Base-by-base conservation (phyloP, 495 filamentous ascomycete genomes). In the Daldinia loculata region DNA sequence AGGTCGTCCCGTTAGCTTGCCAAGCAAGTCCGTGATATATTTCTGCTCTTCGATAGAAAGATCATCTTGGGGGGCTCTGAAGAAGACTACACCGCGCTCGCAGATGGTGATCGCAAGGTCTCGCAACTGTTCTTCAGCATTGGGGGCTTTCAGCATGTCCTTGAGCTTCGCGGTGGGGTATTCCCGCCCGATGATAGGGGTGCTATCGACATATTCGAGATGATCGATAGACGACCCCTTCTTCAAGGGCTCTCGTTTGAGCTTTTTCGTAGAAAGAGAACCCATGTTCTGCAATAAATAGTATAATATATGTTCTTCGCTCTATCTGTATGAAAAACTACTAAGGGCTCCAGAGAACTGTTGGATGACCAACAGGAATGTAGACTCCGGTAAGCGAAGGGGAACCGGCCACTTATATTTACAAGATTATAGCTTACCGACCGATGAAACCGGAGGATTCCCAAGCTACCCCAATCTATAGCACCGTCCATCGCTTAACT, bases 181-280 rank as follows among this genome's bases (percentile, higher is more conserved):
- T 74, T 93, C 91, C 1, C 84, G 81, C 11, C 91, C 90, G 73
- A 92, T 91, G 14, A 89, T 79, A 2, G 90, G 89, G 1, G 90
- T 93, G 2, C 89, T 82, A 39, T 92, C 90, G 61, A 89, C 86
- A 22, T 82, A 84, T 45, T 90, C 80, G 67, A 86, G 88, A n/a
- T 83, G 62, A 29, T 90, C 85, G 0, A 91, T 80, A 0, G 81
- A 79, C 4, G 88, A 88, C 0, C 80, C 84, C 15, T 41, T 71
- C 30, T 75, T 79, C 41, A 79, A 48, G 14, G 77, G 77, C 61
- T 75, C 68, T 26, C 64, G 66, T 12, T 55, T 66, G 19, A 79
- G 70, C 60, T 70, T 70, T 11, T 48, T 63, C 1, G 17, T 11
- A 24, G 58, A 17, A 8, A 62, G 1, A 15, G 73, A 63, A 26